Base-by-base conservation (phyloP, 805 yeast genomes). In the Cyberlindnera lachancei region DNA sequence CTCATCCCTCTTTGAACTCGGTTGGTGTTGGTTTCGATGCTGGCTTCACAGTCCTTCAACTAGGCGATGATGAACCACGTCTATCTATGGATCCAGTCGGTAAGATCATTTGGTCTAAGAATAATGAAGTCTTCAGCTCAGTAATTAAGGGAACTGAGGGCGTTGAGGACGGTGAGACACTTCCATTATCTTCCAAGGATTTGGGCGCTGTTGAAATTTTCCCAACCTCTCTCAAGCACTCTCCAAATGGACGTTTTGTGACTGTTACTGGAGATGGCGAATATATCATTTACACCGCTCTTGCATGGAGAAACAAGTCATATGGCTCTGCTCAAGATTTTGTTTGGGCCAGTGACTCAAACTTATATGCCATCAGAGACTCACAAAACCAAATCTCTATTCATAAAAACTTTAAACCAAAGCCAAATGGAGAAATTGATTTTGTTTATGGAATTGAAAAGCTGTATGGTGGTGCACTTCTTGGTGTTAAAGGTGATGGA, bases 181-280 rank as follows among this genome's bases (percentile, higher is more conserved):
- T 92, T 40, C 68, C 85, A 4, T 63, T 92, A 45, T 78, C 81
- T 42, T 79, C 81, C 35, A 88, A 88, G 61, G 98, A 92, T 51
- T 66, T 92, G 40, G 98, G 98, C n/a, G 66, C 85, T 16, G 85
- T 90, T 33, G 98, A 92, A 59, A 75, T 90, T 28, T 92, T 79
- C 68, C 97, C 98, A 33, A 81, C 83, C 40, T 71, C 82, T 38
- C 69, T 92, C 51, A 64, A 70, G 30, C 98, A 92, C 59, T 90
- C 97, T 27, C 96, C 97, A 42, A 92, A 92, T 55, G 99, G 99
- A 42, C 77, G 96, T 59, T 92, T 83, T 56, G 96, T 88, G 24
- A 82, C 97, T 18, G 96, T 92, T 30, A 81, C 90, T 28, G 99
- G 99, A 53, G 98, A 92, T 61, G 96, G 96, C 38, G 99, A 92